Percentiles rank a stretch among this genome's conserved stretches.
phyloP scores from a whole-genome alignment of 805 yeast genomes.

The Kodamaea jinghongensis region DNA sequence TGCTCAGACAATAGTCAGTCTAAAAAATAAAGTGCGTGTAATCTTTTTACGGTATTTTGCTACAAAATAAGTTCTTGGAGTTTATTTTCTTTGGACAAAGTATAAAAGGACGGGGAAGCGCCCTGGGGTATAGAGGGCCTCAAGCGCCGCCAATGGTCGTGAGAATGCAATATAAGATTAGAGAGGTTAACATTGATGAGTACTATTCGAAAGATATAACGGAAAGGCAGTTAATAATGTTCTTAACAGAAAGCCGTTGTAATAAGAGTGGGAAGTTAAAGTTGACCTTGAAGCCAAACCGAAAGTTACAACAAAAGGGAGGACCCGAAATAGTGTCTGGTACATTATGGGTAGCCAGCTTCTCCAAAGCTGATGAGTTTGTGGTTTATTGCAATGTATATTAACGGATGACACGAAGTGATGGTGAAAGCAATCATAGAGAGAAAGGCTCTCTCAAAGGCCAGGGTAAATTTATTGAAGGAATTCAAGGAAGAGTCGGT shows the following conservation, averaged over 20 bases:
- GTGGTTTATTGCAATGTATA: constrained; percentile 9
- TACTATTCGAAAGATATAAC: constrained; percentile 8
- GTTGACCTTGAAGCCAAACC: constrained; percentile 8
- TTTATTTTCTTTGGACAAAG: constrained; percentile 3
- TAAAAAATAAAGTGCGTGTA: no score
- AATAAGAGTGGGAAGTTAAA: constrained; percentile 7
- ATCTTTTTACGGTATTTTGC: no score
- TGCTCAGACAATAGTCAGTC: no score
- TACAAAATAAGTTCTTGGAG: no score
- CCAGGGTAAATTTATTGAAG: no score
- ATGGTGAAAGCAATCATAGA: no score
- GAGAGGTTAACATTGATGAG: constrained; percentile 10
- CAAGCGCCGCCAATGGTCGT: no score
- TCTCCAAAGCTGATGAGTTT: constrained; percentile 7
- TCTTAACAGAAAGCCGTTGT: constrained; percentile 6
- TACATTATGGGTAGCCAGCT: constrained; percentile 9
- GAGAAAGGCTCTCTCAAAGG: no score
- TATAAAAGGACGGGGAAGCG: constrained; percentile 5
- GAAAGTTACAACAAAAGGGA: constrained; percentile 6
- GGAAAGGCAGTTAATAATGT: constrained; percentile 7
- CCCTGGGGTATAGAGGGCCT: no score
- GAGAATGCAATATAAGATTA: constrained; percentile 8
- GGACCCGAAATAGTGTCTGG: constrained; percentile 9
- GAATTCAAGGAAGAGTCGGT: no score
- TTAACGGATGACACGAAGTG: background rate